phyloP scores from a whole-genome alignment of 345 rosid species.

The Stellera chamaejasme region DNA sequence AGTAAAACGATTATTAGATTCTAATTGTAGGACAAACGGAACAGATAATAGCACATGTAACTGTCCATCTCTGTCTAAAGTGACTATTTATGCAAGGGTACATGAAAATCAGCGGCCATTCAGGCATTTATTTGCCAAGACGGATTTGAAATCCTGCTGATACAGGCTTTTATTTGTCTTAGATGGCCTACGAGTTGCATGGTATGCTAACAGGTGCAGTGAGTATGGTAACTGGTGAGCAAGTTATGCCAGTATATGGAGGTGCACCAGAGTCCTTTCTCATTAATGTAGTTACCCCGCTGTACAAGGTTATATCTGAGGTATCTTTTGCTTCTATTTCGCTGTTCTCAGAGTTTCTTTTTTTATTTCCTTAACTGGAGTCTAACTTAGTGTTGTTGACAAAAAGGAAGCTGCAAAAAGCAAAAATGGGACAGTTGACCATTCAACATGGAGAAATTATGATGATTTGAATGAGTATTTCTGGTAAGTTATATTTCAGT shows the following conservation, averaged over 20 bases:
- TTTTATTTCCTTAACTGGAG: slow-evolving; percentile 10
- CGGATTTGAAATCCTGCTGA: neutral
- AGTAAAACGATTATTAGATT: no score
- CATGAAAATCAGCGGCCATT: no score
- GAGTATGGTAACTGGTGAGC: slow-evolving; percentile 52
- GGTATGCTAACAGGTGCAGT: slow-evolving; percentile 50
- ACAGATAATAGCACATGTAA: no score
- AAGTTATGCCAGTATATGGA: slow-evolving; percentile 50
- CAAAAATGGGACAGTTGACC: slow-evolving; percentile 77
- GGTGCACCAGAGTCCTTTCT: slow-evolving; percentile 69
- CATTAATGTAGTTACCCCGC: slow-evolving; percentile 66
- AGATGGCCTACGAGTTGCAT: slow-evolving; percentile 94
- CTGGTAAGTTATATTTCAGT: slow-evolving; percentile 40
- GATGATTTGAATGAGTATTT: slow-evolving; percentile 93
- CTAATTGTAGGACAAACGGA: no score
- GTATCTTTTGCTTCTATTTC: slow-evolving; percentile 27
- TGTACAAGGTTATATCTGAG: slow-evolving; percentile 55
- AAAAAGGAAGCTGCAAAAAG: slow-evolving; percentile 77
- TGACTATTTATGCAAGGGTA: no score
- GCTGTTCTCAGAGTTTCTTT: slow-evolving; percentile 6
- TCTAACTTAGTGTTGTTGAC: slow-evolving; percentile 10
- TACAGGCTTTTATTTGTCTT: slow-evolving; percentile 12
- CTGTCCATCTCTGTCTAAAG: no score
- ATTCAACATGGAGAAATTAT: slow-evolving; percentile 96
- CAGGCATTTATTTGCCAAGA: no score